Conservation (phyloP, 2,329 filamentous ascomycete genomes). For the Hortaea sp. region DNA sequence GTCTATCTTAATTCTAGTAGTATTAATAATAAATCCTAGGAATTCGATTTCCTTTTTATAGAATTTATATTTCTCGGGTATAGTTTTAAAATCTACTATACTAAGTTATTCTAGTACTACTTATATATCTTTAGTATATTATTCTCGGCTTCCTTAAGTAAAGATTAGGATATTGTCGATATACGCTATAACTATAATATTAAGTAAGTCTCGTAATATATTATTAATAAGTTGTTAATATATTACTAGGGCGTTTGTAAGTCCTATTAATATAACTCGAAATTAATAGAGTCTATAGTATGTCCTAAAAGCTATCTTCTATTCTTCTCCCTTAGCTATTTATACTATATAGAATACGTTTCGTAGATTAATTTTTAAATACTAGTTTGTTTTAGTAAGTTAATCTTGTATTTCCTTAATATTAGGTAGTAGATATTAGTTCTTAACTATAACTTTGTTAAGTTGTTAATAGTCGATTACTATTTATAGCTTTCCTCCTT, state of each 20-base stretch:
- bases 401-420: constrained; percentile 15
- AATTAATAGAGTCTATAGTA: constrained; percentile 17
- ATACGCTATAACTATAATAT: constrained; percentile 15
- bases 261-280: constrained; percentile 16
- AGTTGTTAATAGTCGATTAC: constrained; percentile 17
- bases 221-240: constrained; percentile 22
- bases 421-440: constrained; percentile 16
- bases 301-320: constrained; percentile 12
- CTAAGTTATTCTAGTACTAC: constrained; percentile 17
- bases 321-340: constrained; percentile 19
- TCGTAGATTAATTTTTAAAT: constrained; percentile 16
- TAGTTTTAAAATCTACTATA: constrained; percentile 7
- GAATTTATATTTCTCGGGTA: constrained; percentile 23
- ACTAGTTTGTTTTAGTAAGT: constrained; percentile 10
- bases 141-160: constrained; percentile 10
- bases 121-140: constrained; percentile 17
- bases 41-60: constrained; percentile 20
- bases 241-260: constrained; percentile 13
- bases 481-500: constrained; percentile 10
- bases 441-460: constrained; percentile 21
- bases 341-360: constrained; percentile 16
- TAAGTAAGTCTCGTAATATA: constrained; percentile 13
- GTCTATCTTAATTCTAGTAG: constrained; percentile 18
- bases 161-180: constrained; percentile 23
- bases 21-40: constrained; percentile 22